Evolutionary conservation across 257 asterid genomes (phyloP), one percentile per base, ranked within the genome.

Genomic region (Solanum paucissectum): DNA sequence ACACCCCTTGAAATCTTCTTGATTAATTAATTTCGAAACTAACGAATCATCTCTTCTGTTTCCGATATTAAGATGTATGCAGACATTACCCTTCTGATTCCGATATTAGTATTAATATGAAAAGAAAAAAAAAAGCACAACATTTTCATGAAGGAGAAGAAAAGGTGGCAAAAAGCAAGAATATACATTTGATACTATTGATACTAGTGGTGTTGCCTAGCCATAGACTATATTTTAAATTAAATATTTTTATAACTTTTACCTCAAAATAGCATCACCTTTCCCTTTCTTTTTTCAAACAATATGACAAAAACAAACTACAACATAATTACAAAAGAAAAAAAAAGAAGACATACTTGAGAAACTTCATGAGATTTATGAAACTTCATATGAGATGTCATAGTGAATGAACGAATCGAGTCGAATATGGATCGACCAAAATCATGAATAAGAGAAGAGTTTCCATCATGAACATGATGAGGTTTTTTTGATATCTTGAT

Each of bases 401-500:
- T 58, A 33, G 69, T n/a, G 33, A 93, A n/a, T 27, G 83, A 68
- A 7, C 95, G 91, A 83, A 94, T 29, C 0, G 94, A 92, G 60
- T 93, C 94, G 92, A 94, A 90, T 90, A 95, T 68, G 73, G 96
- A 94, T 7, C 90, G 90, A 9, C 98, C 96, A 73, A 89, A 90
- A 32, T 92, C 92, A 5, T 74, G 83, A 37, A 46, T 79, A 83
- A 44, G 66, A 69, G 68, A 84, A 36, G 86, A 44, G n/a, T 55
- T 74, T 36, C 83, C 87, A 20, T 85, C 90, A 5, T 86, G 77
- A 36, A 85, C 58, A 40, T 88, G 83, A 40, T 88, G 83, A 21
- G 93, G 68, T 79, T 90, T 90, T 87, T 90, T 88, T 10, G 97
- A 90, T n/a, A 94, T 81, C 87, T 91, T 94, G 23, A 95, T 88